Evolutionary conservation across 202 grass and related monocot genomes (phyloP).

Genomic region (Musa balbisiana): DNA sequence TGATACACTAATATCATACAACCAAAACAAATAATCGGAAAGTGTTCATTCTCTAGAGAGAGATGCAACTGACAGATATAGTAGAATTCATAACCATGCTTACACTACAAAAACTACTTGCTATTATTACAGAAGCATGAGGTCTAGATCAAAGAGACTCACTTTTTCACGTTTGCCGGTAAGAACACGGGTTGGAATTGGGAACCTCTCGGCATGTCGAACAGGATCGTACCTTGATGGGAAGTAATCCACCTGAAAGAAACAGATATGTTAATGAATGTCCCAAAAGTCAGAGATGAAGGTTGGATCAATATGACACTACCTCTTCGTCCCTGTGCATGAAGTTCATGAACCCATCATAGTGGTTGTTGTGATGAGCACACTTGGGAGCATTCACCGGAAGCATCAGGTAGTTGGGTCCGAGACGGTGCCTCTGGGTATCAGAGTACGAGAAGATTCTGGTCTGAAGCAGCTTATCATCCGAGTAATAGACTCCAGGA

Average conservation of each 20-base stretch:
- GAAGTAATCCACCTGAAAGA: constrained; percentile 74
- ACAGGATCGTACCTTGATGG: constrained; percentile 66
- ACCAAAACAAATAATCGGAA: too few relatives aligned
- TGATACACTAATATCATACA: too few relatives aligned
- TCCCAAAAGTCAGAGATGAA: too few relatives aligned
- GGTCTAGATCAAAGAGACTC: constrained; percentile 1
- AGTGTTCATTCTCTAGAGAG: too few relatives aligned
- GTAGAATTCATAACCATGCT: not conserved
- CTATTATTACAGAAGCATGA: not conserved
- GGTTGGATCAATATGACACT: not conserved
- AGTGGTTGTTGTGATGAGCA: constrained; percentile 66
- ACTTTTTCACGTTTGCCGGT: constrained; percentile 62
- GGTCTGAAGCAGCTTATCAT: constrained; percentile 58
- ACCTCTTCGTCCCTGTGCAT: constrained; percentile 94
- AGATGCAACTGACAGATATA: not conserved
- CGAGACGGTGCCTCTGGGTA: constrained; percentile 24
- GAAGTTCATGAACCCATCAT: constrained; percentile 88
- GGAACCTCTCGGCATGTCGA: constrained; percentile 55
- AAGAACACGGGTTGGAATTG: constrained; percentile 46
- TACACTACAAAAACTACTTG: not conserved
- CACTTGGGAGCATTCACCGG: constrained; percentile 16
- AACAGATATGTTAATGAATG: not conserved
- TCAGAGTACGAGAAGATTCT: constrained; percentile 16
- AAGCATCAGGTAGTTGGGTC: constrained; percentile 67
- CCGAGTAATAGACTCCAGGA: constrained; percentile 85